A percentile compares a stretch with the other conserved stretches of the same genome.
These are phyloP conservation scores for Lactarius psammicola DNA, from an alignment of 768 basidiomycete genomes.

Conservation along the genomic window DNA sequence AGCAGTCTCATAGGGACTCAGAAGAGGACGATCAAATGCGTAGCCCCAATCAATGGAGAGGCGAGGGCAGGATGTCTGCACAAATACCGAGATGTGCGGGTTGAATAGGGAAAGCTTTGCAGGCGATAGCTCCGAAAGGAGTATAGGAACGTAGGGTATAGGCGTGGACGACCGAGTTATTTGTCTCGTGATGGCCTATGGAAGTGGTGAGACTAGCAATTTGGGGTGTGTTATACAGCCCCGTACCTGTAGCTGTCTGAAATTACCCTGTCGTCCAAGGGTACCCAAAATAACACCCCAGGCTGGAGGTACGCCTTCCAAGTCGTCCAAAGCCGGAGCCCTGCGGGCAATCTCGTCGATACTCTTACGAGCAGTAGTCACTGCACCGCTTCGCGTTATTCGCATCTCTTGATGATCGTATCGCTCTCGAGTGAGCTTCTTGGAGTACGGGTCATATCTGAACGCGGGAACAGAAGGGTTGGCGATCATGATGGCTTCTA, in stretches of 20 bases:
- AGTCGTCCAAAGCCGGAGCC: constrained; percentile 28
- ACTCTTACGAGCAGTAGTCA: constrained; percentile 69
- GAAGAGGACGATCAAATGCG: constrained; percentile 83
- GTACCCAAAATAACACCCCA: constrained; percentile 97
- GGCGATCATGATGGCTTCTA: constrained; percentile 99
- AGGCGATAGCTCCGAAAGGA: constrained; percentile 96
- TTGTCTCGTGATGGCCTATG: constrained; percentile 71
- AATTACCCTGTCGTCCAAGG: constrained; percentile 89
- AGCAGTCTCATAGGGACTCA: constrained; percentile 91
- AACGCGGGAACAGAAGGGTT: constrained; percentile 94
- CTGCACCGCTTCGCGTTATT: constrained; percentile 64
- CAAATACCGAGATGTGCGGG: constrained; percentile 80
- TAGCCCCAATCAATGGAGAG: constrained; percentile 99
- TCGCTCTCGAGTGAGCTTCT: constrained; percentile 89
- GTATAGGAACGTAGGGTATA: constrained; percentile 83
- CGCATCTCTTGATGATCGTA: constrained; percentile 93
- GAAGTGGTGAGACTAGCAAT: neutral
- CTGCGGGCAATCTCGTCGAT: constrained; percentile 37
- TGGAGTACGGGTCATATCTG: constrained; percentile 97
- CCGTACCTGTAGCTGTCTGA: constrained; percentile 78
- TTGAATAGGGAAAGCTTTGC: constrained; percentile 85
- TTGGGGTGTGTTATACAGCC: neutral
- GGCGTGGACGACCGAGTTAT: constrained; percentile 51
- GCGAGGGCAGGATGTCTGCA: constrained; percentile 96
- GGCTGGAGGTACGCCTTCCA: constrained; percentile 33